Evolutionary conservation across 2,329 filamentous ascomycete genomes (phyloP).

Genomic region (Macrophomina phaseolina): DNA sequence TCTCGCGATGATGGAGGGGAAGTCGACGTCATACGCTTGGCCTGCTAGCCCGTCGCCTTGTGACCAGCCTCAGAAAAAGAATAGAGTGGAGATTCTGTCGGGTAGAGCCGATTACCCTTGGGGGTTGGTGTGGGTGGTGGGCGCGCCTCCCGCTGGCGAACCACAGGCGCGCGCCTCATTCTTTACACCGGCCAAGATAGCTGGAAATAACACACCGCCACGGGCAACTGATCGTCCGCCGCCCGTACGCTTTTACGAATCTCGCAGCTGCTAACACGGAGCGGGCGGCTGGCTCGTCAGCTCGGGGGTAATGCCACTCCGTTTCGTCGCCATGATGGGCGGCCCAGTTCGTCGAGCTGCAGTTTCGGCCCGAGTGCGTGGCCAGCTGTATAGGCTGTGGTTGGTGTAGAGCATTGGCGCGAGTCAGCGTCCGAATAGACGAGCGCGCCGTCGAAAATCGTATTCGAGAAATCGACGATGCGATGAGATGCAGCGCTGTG

Average conservation of each 20-base stretch:
- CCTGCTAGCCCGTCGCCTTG: constrained; percentile 10
- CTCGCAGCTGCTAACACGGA: constrained; percentile 17
- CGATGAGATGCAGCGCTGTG: constrained; percentile 2
- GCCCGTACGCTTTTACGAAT: constrained; percentile 11
- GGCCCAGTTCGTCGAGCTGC: constrained; percentile 21
- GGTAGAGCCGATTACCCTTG: constrained; percentile 26
- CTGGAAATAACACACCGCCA: constrained; percentile 22
- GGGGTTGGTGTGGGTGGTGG: constrained; percentile 13
- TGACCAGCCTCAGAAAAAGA: constrained; percentile 24
- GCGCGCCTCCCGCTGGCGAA: neutral
- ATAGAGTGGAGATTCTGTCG: constrained; percentile 23
- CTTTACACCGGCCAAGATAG: constrained; percentile 8
- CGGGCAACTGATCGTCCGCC: constrained; percentile 13
- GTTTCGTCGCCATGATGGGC: constrained; percentile 22
- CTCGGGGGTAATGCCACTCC: constrained; percentile 12
- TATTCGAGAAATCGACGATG: constrained; percentile 24
- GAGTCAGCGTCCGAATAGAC: neutral
- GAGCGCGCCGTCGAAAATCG: constrained; percentile 9
- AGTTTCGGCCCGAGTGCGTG: constrained; percentile 21
- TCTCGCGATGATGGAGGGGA: constrained; percentile 22
- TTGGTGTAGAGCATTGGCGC: constrained; percentile 5
- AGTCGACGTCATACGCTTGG: constrained; percentile 25
- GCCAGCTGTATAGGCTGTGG: constrained; percentile 15
- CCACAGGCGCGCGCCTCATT: constrained; percentile 21
- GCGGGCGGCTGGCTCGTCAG: neutral